Evolutionary conservation across 768 basidiomycete genomes (phyloP).

Genomic region (Boletus fagicola): DNA sequence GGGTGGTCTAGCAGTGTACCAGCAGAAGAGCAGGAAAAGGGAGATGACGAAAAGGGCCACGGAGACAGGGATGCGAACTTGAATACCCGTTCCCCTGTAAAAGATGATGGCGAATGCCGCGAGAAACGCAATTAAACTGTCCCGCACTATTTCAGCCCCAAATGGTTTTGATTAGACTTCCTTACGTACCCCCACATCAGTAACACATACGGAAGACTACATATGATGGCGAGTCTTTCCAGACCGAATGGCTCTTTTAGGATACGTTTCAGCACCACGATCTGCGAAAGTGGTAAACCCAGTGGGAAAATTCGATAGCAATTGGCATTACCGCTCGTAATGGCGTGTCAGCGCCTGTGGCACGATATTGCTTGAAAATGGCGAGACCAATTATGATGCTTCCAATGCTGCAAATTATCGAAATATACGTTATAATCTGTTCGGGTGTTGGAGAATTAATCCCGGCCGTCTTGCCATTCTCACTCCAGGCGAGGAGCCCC

Average conservation of each 20-base stretch:
- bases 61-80: conserved; percentile 29
- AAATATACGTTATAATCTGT: conserved; percentile 30
- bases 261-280: conserved; percentile 28
- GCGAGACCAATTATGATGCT: conserved; percentile 31
- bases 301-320: neutral
- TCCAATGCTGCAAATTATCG: conserved; percentile 29
- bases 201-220: conserved; percentile 40
- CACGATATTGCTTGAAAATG: conserved; percentile 35
- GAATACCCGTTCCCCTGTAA: conserved; percentile 25
- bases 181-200: conserved; percentile 39
- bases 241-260: conserved; percentile 28
- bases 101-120: conserved; percentile 30
- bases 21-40: conserved; percentile 31
- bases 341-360: conserved; percentile 32
- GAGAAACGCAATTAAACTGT: conserved; percentile 38
- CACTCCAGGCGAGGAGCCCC: conserved; percentile 25
- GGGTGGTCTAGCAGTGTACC: conserved; percentile 24
- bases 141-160: neutral
- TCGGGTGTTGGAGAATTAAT: conserved; percentile 12
- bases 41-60: conserved; percentile 23
- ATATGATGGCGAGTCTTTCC: conserved; percentile 40
- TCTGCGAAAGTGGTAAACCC: conserved; percentile 14
- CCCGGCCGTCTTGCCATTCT: neutral
- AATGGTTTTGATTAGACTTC: neutral
- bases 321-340: conserved; percentile 24